phyloP scores from a whole-genome alignment of 441 rosid species.

The Flueggea neowawraea region DNA sequence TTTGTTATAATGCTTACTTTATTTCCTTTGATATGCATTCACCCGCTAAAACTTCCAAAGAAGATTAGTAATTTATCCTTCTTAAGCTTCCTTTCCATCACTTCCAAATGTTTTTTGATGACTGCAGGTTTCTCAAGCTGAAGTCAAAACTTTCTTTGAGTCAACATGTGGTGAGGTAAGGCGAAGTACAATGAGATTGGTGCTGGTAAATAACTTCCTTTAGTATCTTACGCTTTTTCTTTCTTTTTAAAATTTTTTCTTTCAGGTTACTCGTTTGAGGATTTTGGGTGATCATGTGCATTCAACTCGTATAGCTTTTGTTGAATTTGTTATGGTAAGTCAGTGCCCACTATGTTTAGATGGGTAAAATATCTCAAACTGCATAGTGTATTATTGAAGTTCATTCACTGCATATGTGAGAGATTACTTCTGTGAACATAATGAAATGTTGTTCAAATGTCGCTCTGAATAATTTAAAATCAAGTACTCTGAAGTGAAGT shows the following conservation, averaged over 20 bases:
- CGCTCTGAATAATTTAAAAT: too few species aligned
- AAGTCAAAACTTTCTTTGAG: conserved; percentile 83
- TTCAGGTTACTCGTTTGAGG: conserved; percentile 69
- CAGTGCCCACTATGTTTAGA: conserved; percentile 4
- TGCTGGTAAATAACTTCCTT: conserved; percentile 1
- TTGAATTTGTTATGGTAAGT: conserved; percentile 54
- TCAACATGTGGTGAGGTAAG: conserved; percentile 85
- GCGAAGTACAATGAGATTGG: conserved; percentile 5
- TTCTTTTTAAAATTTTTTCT: conserved; percentile 5
- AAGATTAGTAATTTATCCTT: too few species aligned
- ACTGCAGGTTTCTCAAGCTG: conserved; percentile 73
- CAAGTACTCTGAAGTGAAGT: too few species aligned
- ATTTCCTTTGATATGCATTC: too few species aligned
- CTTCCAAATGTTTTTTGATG: conserved; percentile 4
- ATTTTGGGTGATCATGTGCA: conserved; percentile 47
- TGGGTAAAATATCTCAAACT: neutral
- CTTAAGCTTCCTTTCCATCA: neutral
- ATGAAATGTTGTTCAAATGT: too few species aligned
- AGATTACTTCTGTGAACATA: too few species aligned
- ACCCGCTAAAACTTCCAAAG: too few species aligned
- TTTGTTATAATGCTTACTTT: too few species aligned
- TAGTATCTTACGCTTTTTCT: neutral
- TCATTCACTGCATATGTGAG: neutral
- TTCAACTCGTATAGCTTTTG: conserved; percentile 51
- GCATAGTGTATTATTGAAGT: neutral